Evolutionary conservation across 495 filamentous ascomycete genomes (phyloP).

Genomic region (Penicillium maclennaniae): DNA sequence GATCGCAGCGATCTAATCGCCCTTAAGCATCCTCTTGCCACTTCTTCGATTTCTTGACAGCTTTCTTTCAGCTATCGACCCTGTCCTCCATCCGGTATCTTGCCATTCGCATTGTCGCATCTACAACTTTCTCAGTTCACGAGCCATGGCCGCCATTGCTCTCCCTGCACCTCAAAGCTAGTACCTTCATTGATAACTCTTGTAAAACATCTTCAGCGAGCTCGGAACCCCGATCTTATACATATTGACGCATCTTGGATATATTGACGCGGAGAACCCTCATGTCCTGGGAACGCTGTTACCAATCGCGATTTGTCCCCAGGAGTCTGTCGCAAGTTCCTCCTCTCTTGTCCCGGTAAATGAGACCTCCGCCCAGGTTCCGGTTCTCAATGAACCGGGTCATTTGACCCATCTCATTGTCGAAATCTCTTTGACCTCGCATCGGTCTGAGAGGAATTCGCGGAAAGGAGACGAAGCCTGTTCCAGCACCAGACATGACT

Average conservation of each 20-base stretch:
- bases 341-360: constrained; percentile 41
- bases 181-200: constrained; percentile 37
- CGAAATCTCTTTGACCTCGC: constrained; percentile 35
- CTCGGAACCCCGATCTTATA: constrained; percentile 41
- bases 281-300: constrained; percentile 32
- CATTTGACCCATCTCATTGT: constrained; percentile 36
- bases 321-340: constrained; percentile 23
- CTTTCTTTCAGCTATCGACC: constrained; percentile 39
- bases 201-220: constrained; percentile 28
- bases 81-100: constrained; percentile 36
- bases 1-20: neutral
- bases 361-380: constrained; percentile 36
- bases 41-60: constrained; percentile 42
- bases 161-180: constrained; percentile 49
- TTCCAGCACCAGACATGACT: constrained; percentile 47
- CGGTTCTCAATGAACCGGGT: constrained; percentile 48
- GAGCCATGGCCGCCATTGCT: constrained; percentile 49
- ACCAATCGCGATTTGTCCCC: constrained; percentile 28
- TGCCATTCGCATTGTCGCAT: constrained; percentile 19
- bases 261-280: constrained; percentile 23
- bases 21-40: constrained; percentile 51
- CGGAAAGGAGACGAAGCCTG: constrained; percentile 48
- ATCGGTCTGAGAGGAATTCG: constrained; percentile 43
- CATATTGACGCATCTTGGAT: constrained; percentile 42
- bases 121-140: constrained; percentile 45